phyloP scores from a whole-genome alignment of 148 eudicot species.

The Camellia japonica region DNA sequence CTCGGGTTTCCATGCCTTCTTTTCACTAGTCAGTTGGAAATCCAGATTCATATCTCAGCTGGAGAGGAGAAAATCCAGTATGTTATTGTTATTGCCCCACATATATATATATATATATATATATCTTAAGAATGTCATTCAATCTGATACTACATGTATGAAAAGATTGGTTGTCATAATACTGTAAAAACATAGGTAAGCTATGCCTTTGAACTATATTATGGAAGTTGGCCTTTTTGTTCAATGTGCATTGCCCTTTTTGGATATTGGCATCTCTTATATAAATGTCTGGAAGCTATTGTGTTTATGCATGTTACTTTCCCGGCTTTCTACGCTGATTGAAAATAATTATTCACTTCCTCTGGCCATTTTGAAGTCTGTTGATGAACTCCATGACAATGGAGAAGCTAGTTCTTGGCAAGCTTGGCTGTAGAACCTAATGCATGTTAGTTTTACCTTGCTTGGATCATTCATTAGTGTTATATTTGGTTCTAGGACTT shows the following conservation, averaged over 20 bases:
- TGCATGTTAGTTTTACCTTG: too few species aligned
- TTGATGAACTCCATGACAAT: too few species aligned
- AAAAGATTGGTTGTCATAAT: conserved; percentile 9
- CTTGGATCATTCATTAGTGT: too few species aligned
- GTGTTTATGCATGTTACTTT: too few species aligned
- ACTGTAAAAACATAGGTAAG: conserved; percentile 4
- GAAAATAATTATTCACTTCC: too few species aligned
- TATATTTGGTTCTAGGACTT: too few species aligned
- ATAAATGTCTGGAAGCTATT: too few species aligned
- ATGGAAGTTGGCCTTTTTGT: background rate
- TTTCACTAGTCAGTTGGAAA: conserved; percentile 8
- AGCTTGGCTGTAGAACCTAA: too few species aligned
- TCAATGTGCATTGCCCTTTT: background rate
- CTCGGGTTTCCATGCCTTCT: conserved; percentile 11
- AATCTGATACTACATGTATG: conserved; percentile 22
- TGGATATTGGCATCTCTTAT: background rate
- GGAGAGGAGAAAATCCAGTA: background rate
- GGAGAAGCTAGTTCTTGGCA: too few species aligned
- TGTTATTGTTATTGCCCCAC: too few species aligned
- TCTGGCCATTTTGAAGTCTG: too few species aligned
- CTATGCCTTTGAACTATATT: conserved; percentile 6
- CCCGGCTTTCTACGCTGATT: too few species aligned
- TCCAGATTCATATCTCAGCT: conserved; percentile 19
- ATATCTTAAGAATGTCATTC: conserved; percentile 24
- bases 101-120: background rate